Conservation (phyloP, 129 eudicot genomes). For the Glebionis coronaria region DNA sequence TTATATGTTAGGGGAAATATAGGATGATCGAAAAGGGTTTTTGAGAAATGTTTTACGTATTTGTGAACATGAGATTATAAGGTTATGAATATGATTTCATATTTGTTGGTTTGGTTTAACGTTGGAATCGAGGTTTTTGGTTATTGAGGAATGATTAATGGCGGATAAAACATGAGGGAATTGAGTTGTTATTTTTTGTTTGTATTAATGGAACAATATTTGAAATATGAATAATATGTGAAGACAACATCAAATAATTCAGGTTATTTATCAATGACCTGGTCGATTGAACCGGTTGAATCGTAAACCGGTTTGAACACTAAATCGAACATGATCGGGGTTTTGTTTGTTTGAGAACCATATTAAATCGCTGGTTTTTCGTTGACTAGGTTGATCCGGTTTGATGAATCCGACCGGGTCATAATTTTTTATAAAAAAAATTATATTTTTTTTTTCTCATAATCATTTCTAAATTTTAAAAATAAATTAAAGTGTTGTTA, state of each 20-base stretch:
- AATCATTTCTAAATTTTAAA: too few species aligned
- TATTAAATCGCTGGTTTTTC: too few species aligned
- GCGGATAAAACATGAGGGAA: constrained; percentile 39
- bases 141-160: constrained; percentile 11
- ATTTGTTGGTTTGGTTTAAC: constrained; percentile 26
- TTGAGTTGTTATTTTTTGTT: constrained; percentile 11
- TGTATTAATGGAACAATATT: constrained; percentile 20
- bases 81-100: constrained; percentile 28
- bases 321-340: too few species aligned
- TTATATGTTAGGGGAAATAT: constrained; percentile 18
- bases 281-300: too few species aligned
- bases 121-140: constrained; percentile 30
- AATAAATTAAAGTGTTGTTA: too few species aligned
- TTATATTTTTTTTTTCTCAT: too few species aligned
- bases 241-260: not conserved
- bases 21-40: constrained; percentile 25
- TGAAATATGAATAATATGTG: constrained; percentile 16
- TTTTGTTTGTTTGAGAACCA: too few species aligned
- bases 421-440: too few species aligned
- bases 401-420: too few species aligned
- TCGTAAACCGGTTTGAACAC: too few species aligned
- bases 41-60: constrained; percentile 15
- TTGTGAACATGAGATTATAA: not conserved
- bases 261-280: too few species aligned
- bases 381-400: too few species aligned